Evolutionary conservation across 108 stramenopile genomes (phyloP), one percentile per base, ranked within the genome.

Genomic region (Epithemia pelagica): DNA sequence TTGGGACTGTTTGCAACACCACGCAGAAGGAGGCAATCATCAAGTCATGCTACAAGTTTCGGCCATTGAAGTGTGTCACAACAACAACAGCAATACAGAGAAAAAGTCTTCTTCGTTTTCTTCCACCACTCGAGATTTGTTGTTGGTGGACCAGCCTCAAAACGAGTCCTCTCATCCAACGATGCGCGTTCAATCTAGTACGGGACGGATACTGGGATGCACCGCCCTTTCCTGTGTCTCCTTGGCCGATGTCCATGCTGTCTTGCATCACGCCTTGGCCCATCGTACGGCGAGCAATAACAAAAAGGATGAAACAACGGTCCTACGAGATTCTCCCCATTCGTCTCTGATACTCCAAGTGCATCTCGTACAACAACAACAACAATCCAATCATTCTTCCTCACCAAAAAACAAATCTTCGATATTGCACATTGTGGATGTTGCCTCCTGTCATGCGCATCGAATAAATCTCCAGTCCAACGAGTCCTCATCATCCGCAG

Each of bases 1-100:
- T 15, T 46, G 5, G 5, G 5, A 5, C 37, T 46, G 37, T 46
- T 46, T 46, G 37, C 37, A 46, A 46, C 37, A 46, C 5, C 15
- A 15, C 37, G 37, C 37, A 46, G 10, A 46, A n/a, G 10, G 37
- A 46, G 37, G 15, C 37, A 15, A 15, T 15, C 37, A n/a, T n/a
- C 15, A 46, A 10, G 15, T 46, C 37, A 46, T 15, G 5, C 37
- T 46, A 10, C 37, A 15, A 5, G 37, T 46, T 10, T 46, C 37
- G 37, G 37, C 37, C 72, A 85, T 98, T 19, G 98, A 99, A 76
- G 92, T 99, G 54, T 97, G 98, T 80, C 37, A 46, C 5, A 46
- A 46, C 37, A 46, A 46, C 37, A 46, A 46, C 37, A 15, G 10
- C 37, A 15, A 46, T n/a, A n/a, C n/a, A n/a, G n/a, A n/a, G n/a